phyloP scores from a whole-genome alignment of 441 rosid genomes.

The Erodium trifolium region DNA sequence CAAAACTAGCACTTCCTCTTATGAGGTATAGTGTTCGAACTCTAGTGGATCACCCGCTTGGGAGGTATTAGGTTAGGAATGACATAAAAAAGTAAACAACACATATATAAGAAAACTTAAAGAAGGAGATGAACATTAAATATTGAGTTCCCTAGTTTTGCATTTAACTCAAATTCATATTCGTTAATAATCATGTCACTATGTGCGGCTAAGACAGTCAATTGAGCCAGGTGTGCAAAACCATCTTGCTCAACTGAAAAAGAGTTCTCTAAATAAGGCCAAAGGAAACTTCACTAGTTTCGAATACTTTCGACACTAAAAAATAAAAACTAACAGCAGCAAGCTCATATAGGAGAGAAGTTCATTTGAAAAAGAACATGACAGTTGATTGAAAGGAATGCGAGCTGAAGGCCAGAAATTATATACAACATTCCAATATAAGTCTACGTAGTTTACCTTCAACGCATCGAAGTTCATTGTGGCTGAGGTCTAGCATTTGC shows the following conservation, averaged over 20 bases:
- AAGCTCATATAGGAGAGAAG: not conserved
- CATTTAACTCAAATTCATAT: not conserved
- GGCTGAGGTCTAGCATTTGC: conserved; percentile 80
- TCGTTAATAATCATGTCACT: not conserved
- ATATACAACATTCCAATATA: conserved; percentile 3
- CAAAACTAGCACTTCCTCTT: too few relatives aligned
- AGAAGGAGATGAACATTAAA: not conserved
- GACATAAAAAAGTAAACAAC: not conserved
- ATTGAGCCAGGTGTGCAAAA: not conserved
- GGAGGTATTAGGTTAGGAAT: too few relatives aligned
- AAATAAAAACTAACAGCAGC: too few relatives aligned
- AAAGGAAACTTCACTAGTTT: not conserved
- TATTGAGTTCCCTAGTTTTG: not conserved
- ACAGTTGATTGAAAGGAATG: not conserved
- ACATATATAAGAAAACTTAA: not conserved
- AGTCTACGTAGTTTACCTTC: conserved; percentile 49
- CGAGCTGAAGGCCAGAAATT: not conserved
- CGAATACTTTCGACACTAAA: too few relatives aligned
- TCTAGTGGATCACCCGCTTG: too few relatives aligned
- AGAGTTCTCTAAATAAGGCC: not conserved
- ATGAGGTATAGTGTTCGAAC: too few relatives aligned
- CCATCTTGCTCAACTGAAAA: not conserved
- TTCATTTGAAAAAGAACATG: not conserved
- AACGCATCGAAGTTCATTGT: conserved; percentile 67
- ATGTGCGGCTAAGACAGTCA: not conserved